Percentiles rank a stretch among this genome's conserved stretches.
These are phyloP conservation scores for Penicillium macrosclerotiorum DNA, from an alignment of 495 filamentous ascomycete species.

Conservation along the genomic window DNA sequence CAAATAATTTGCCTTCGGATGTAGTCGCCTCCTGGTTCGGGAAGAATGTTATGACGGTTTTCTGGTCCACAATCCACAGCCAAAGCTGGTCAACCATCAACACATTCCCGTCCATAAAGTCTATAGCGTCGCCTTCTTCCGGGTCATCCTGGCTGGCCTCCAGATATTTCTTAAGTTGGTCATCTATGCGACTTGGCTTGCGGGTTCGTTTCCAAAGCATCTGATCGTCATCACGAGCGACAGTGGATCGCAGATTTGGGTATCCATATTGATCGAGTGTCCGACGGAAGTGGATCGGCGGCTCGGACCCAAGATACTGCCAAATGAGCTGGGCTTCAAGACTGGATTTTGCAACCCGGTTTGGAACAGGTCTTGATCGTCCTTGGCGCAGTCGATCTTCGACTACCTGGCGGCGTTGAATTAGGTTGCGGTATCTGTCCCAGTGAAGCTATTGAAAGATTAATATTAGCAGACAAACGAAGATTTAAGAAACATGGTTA, in stretches of 20 bases:
- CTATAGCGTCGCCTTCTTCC: conserved; percentile 13
- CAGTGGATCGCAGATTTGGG: conserved; percentile 59
- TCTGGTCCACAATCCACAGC: conserved; percentile 63
- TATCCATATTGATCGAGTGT: conserved; percentile 69
- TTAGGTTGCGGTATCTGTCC: conserved; percentile 61
- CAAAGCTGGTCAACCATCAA: conserved; percentile 71
- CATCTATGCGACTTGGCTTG: conserved; percentile 30
- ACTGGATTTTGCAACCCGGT: conserved; percentile 50
- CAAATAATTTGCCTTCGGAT: conserved; percentile 56
- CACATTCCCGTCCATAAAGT: conserved; percentile 57
- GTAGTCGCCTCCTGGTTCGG: conserved; percentile 43
- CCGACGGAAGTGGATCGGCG: conserved; percentile 60
- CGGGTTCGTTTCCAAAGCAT: conserved; percentile 70
- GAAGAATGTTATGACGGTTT: conserved; percentile 60
- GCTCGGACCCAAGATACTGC: conserved; percentile 63
- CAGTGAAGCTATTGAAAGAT: conserved; percentile 57
- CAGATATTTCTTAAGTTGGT: conserved; percentile 23
- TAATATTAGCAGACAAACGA: neutral
- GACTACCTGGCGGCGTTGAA: conserved; percentile 59
- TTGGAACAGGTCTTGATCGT: conserved; percentile 55
- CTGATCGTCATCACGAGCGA: conserved; percentile 64
- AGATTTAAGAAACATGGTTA: neutral
- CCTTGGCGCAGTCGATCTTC: conserved; percentile 53
- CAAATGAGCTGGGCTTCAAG: conserved; percentile 61
- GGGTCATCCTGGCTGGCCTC: conserved; percentile 17